A percentile compares a stretch with the other conserved stretches of the same genome.
Conservation (phyloP, 176 grass and related monocot genomes). For the Pontederia paniculata region DNA sequence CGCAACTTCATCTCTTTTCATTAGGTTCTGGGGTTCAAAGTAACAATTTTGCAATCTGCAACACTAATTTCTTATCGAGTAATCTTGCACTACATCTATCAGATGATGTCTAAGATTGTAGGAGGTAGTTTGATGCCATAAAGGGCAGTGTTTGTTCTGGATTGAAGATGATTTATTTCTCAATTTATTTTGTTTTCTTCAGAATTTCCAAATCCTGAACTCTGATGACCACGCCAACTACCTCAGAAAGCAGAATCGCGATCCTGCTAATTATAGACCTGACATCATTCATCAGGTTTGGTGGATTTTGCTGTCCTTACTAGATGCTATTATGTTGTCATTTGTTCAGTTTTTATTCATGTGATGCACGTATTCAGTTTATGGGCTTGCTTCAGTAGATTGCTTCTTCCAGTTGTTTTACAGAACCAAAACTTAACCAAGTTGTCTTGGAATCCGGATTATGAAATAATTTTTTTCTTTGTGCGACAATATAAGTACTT, state of each 20-base stretch:
- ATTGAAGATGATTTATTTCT: slow-evolving; percentile 11
- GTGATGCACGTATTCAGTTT: no score
- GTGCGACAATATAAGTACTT: no score
- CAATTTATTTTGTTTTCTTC: slow-evolving; percentile 9
- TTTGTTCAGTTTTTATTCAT: background rate
- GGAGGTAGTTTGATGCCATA: no score
- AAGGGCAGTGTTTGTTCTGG: background rate
- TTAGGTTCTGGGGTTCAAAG: background rate
- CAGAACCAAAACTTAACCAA: no score
- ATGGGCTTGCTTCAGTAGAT: no score
- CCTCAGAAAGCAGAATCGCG: slow-evolving; percentile 67
- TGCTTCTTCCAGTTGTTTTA: no score
- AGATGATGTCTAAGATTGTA: no score
- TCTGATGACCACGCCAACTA: slow-evolving; percentile 90
- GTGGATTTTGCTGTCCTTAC: slow-evolving; percentile 2
- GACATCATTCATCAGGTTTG: slow-evolving; percentile 96
- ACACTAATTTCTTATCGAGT: no score
- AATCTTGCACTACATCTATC: no score
- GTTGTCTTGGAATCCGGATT: no score
- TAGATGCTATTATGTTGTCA: background rate
- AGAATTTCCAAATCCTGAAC: slow-evolving; percentile 92
- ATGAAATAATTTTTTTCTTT: no score
- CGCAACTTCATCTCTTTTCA: background rate
- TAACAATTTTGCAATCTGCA: background rate
- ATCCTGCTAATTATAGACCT: slow-evolving; percentile 89